Conservation (phyloP, 805 yeast genomes). For the Candida stauntonica region DNA sequence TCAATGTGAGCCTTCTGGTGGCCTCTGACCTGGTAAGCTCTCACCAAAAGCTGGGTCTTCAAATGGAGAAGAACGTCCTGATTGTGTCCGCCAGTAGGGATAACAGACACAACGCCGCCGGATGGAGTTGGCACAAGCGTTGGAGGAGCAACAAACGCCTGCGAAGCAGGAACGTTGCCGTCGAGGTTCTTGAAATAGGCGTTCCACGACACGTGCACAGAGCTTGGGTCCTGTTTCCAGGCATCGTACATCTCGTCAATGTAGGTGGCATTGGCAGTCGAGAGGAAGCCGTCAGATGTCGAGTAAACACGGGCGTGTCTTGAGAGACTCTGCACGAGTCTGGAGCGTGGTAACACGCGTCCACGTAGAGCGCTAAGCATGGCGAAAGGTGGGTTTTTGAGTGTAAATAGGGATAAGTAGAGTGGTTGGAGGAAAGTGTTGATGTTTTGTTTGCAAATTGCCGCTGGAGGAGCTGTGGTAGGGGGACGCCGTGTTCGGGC, state of each 20-base stretch:
- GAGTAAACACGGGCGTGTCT: conserved; percentile 15
- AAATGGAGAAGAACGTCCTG: conserved; percentile 75
- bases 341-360: conserved; percentile 23
- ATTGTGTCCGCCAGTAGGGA: conserved; percentile 42
- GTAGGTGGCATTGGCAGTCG: conserved; percentile 81
- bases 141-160: conserved; percentile 90
- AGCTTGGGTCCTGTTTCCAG: conserved; percentile 84
- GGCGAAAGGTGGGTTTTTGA: conserved; percentile 1
- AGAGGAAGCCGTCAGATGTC: conserved; percentile 65
- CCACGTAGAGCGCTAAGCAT: conserved; percentile 27
- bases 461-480: not conserved
- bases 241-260: conserved; percentile 97
- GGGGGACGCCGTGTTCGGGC: not conserved
- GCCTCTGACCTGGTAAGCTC: conserved; percentile 99
- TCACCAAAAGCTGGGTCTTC: conserved; percentile 92
- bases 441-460: not conserved
- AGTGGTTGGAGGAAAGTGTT: not conserved
- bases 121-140: conserved; percentile 77
- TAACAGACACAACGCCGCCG: conserved; percentile 65
- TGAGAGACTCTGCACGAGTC: conserved; percentile 14
- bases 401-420: not conserved
- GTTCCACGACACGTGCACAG: conserved; percentile 96
- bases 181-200: conserved; percentile 92
- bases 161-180: conserved; percentile 59
- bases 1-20: conserved; percentile 93